Evolutionary conservation across 208 protist genomes (phyloP), one percentile per base, ranked within the genome.

Genomic region (Endotrypanum monterogeii): DNA sequence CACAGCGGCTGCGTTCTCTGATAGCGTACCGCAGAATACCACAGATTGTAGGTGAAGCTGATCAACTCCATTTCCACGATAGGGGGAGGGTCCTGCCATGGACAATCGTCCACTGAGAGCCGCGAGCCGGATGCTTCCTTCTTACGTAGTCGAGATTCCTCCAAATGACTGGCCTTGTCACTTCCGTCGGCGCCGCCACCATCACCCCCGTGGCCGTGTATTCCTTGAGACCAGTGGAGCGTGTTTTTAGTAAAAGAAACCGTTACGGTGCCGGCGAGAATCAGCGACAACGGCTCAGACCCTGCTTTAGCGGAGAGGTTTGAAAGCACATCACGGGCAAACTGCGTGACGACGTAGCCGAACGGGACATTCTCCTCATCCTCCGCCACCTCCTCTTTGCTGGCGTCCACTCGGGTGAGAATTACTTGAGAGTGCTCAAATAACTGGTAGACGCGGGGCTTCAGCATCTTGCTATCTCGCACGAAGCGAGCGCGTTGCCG

Each of bases 1-100:
- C 90, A 95, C 52, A 95, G 78, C 6, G 90, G 90, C 76, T 95
- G 84, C 44, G 77, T 67, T 9, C 73, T 25, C 44, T 82, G 84
- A 70, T 93, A 85, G 54, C 83, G 84, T 71, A 88, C 79, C 63
- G 87, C 79, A 18, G 70, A 56, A 58, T 84, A 89, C 88, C 90
- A 95, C 63, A 95, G 46, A 71, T 95, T 95, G 80, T 95, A 95
- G 16, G 77, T 83, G 44, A 85, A 89, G 1, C 84, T 82, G 58
- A 82, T 74, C 73, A 89, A 85, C 74, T 95, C 88, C 39, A 93
- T 39, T 75, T 91, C 88, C 35, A 89, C 77, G 23, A 82, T 67
- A 32, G 66, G 58, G 23, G 57, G 39, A 9, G 67, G 57, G 48
- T 84, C 79, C 25, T 23, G 28, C 66, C 77, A 73, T 39, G 56